Evolutionary conservation across 768 basidiomycete species (phyloP).

Genomic region (Rhodosporidiobolus odoratus): DNA sequence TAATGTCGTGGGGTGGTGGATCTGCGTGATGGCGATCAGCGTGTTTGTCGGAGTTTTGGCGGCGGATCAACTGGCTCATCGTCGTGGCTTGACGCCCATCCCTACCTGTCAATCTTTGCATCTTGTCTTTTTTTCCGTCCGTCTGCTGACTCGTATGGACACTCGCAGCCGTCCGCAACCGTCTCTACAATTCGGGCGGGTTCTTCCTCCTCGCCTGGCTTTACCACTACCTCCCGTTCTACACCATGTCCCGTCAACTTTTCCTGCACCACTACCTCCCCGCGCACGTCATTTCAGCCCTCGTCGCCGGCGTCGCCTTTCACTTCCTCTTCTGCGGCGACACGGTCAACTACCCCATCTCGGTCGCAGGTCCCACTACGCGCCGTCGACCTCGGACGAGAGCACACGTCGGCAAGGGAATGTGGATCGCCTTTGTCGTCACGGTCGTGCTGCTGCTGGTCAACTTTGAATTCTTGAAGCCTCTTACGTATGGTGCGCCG

Average conservation of each 20-base stretch:
- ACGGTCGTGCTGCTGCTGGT: conserved; percentile 56
- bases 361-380: conserved; percentile 34
- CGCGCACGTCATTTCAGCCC: conserved; percentile 75
- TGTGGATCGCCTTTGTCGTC: conserved; percentile 57
- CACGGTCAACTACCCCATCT: conserved; percentile 41
- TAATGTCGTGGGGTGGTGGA: conserved; percentile 92
- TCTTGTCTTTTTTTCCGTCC: background rate
- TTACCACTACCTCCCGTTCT: conserved; percentile 95
- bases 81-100: conserved; percentile 77
- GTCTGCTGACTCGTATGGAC: conserved; percentile 13
- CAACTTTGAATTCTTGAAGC: conserved; percentile 62
- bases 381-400: conserved; percentile 51
- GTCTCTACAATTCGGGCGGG: conserved; percentile 89
- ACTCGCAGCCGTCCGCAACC: conserved; percentile 72
- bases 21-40: conserved; percentile 74
- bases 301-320: conserved; percentile 85
- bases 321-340: conserved; percentile 50
- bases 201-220: conserved; percentile 94
- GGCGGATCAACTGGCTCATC: conserved; percentile 81
- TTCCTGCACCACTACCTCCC: conserved; percentile 93
- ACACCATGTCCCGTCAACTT: conserved; percentile 91
- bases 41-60: conserved; percentile 84
- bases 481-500: conserved; percentile 92
- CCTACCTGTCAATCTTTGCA: conserved; percentile 64
- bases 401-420: conserved; percentile 58